Evolutionary conservation across 495 filamentous ascomycete species (phyloP), one percentile per base, ranked within the genome.

Genomic region (Penicillium chermesinum): DNA sequence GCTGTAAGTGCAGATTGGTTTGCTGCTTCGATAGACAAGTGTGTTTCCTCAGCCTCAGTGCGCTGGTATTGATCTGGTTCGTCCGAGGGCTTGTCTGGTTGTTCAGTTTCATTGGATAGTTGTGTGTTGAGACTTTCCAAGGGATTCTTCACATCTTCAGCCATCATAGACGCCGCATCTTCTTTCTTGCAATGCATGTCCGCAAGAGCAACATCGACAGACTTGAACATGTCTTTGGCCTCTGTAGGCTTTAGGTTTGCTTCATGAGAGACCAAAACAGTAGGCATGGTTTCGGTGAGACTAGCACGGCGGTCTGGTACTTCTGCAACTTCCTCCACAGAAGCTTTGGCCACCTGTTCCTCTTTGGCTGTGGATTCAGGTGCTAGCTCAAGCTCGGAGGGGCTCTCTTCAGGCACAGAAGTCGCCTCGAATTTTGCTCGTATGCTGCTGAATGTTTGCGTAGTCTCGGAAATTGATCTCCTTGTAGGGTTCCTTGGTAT

Each of bases 381-480:
- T 12, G 17, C 22, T 9, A 16, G 14, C 19, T 30, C 27, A n/a
- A 20, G 25, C 14, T 22, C 43, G 19, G 32, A 2, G 16, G 25
- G 7, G n/a, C 38, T 14, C 75, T 20, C 79, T 75, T 76, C 84
- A 40, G 77, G 78, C 38, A 78, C 65, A 20, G 67, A 44, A n/a
- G 60, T 61, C 19, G 68, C 64, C 41, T 71, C 63, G 46, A 79
- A 73, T 49, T 65, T 73, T 38, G 67, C 67, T 47, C 63, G 67
- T 50, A 65, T 68, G 50, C 58, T 77, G 48, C 54, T 69, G 55
- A 62, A 78, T 57, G 61, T 73, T 58, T 58, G 75, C 58, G 62
- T 70, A 41, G 50, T 72, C 61, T 65, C 79, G 41, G 53, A 57
- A 25, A 50, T 58, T 27, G 62, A 65, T 18, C 58, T 58, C 25